These are phyloP conservation scores for Rhodotorula sp. DNA, from an alignment of 1,284 basidiomycete genomes.

Conservation along the genomic window DNA sequence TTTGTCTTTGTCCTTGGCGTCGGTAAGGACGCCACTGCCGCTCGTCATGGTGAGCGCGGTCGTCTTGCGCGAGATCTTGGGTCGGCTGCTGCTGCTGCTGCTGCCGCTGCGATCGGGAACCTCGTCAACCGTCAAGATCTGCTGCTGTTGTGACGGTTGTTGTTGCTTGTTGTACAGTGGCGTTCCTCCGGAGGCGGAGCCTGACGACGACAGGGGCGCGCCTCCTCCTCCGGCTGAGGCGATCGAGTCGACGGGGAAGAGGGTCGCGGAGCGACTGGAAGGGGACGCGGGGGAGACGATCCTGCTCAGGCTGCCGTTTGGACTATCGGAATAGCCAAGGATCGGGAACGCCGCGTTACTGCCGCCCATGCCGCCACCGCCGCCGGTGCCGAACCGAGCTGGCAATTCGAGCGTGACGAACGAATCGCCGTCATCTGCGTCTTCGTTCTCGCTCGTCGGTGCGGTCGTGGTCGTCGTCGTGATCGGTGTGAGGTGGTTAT, in stretches of 20 bases:
- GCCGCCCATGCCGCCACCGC: no score
- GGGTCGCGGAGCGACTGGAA: conserved; percentile 4
- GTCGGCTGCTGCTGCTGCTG: background rate
- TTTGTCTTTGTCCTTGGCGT: background rate
- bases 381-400: background rate
- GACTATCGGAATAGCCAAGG: background rate
- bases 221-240: background rate
- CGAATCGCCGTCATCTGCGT: conserved; percentile 11
- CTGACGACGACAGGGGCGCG: background rate
- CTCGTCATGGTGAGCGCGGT: background rate
- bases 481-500: background rate
- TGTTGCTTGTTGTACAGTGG: background rate
- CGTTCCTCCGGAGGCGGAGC: background rate
- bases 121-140: conserved; percentile 33
- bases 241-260: conserved; percentile 1
- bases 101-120: background rate
- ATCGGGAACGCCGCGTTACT: background rate
- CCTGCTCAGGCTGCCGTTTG: background rate
- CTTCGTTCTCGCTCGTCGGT: background rate
- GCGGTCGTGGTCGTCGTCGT: background rate
- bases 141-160: background rate
- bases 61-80: background rate
- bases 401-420: conserved; percentile 15
- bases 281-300: background rate
- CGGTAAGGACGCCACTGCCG: background rate